Percentiles rank a stretch among this genome's conserved stretches.
These are phyloP conservation scores for Vitis labrusca DNA, from an alignment of 164 flowering plant genomes.

Conservation along the genomic window DNA sequence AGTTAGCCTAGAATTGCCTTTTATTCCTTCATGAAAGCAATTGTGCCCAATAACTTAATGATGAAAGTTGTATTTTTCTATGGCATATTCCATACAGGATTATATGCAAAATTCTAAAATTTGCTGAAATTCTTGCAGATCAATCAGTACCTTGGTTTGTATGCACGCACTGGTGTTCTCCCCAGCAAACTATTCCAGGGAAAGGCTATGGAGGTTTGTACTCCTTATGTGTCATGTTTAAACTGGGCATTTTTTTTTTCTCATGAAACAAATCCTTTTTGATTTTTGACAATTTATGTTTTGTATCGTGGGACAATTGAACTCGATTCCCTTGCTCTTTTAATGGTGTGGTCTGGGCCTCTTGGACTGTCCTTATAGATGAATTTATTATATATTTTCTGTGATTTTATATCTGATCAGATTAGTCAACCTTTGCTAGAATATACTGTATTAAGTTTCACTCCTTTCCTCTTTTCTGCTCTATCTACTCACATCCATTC, in stretches of 20 bases:
- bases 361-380: no score
- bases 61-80: not conserved
- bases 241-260: not conserved
- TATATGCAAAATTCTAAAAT: not conserved
- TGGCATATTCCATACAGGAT: not conserved
- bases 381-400: no score
- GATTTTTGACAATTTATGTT: no score
- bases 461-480: no score
- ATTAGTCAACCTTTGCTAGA: no score
- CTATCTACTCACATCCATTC: no score
- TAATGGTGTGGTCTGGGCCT: no score
- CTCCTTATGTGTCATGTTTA: not conserved
- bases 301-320: no score
- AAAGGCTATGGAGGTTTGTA: slow-evolving; percentile 65
- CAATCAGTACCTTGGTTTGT: slow-evolving; percentile 61
- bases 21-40: not conserved
- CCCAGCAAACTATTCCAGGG: slow-evolving; percentile 79
- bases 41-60: not conserved
- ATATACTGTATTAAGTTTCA: no score
- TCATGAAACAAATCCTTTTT: no score
- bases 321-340: no score
- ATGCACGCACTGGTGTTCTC: slow-evolving; percentile 57
- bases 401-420: no score
- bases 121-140: slow-evolving; percentile 49
- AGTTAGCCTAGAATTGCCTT: not conserved